phyloP scores from a whole-genome alignment of 345 rosid species.

The Gossypium herbaceum region DNA sequence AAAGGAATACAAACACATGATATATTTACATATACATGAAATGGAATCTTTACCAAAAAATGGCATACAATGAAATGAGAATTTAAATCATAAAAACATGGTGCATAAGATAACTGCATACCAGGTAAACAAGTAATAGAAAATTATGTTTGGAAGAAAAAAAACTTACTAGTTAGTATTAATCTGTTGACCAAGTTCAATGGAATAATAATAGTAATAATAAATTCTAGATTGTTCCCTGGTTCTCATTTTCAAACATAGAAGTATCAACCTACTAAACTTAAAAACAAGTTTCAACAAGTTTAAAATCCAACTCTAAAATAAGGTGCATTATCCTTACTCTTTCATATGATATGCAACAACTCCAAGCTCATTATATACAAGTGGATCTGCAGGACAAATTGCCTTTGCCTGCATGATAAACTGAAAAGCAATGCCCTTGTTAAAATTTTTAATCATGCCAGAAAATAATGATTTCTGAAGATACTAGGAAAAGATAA shows the following conservation, averaged over 20 bases:
- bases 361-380: constrained; percentile 93
- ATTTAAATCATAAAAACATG: background rate
- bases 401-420: constrained; percentile 89
- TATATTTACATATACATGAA: background rate
- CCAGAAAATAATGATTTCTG: constrained; percentile 2
- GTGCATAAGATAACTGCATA: background rate
- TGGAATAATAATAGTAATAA: background rate
- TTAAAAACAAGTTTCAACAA: background rate
- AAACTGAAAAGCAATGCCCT: constrained; percentile 46
- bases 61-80: background rate
- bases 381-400: constrained; percentile 92
- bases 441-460: constrained; percentile 11
- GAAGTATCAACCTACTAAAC: background rate
- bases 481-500: background rate
- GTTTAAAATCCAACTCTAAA: background rate
- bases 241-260: background rate
- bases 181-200: background rate
- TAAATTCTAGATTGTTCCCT: background rate
- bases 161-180: background rate
- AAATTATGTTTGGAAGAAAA: background rate
- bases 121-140: background rate
- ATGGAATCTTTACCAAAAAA: background rate
- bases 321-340: constrained; percentile 40
- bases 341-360: constrained; percentile 95
- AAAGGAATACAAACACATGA: background rate